phyloP scores from a whole-genome alignment of 2,329 filamentous ascomycete species.

The Penicillium sp. region DNA sequence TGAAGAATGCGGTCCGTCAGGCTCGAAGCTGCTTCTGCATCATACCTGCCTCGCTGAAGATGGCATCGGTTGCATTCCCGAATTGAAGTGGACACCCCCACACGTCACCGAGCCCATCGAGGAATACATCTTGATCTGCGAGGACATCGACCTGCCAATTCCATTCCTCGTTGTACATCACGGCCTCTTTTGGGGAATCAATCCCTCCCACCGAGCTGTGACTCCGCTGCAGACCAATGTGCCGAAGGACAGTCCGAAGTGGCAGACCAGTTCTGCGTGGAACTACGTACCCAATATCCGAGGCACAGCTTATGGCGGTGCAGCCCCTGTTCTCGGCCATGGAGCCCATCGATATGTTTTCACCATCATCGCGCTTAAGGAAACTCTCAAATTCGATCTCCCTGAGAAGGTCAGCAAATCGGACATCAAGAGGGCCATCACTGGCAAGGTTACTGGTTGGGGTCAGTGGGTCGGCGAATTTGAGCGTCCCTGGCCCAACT shows the following conservation, averaged over 20 bases:
- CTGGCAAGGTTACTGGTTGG: conserved; percentile 33
- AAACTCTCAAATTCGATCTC: conserved; percentile 19
- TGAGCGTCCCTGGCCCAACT: conserved; percentile 26
- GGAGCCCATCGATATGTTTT: conserved; percentile 36
- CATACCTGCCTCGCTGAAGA: conserved; percentile 26
- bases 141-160: conserved; percentile 33
- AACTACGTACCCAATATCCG: conserved; percentile 28
- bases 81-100: conserved; percentile 26
- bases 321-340: conserved; percentile 31
- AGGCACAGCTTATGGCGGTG: conserved; percentile 26
- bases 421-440: conserved; percentile 28
- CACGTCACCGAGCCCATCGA: conserved; percentile 11
- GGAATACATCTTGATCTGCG: conserved; percentile 31
- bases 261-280: conserved; percentile 27
- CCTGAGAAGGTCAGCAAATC: conserved; percentile 25
- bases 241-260: background rate
- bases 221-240: background rate
- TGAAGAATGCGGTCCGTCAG: conserved; percentile 23
- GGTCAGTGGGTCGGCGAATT: conserved; percentile 34
- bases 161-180: conserved; percentile 29
- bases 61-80: conserved; percentile 22
- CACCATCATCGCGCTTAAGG: conserved; percentile 31
- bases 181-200: conserved; percentile 32
- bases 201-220: conserved; percentile 1
- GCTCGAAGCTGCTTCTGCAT: conserved; percentile 21